Conservation (phyloP, 306 rosid species). For the Vigna mungo region DNA sequence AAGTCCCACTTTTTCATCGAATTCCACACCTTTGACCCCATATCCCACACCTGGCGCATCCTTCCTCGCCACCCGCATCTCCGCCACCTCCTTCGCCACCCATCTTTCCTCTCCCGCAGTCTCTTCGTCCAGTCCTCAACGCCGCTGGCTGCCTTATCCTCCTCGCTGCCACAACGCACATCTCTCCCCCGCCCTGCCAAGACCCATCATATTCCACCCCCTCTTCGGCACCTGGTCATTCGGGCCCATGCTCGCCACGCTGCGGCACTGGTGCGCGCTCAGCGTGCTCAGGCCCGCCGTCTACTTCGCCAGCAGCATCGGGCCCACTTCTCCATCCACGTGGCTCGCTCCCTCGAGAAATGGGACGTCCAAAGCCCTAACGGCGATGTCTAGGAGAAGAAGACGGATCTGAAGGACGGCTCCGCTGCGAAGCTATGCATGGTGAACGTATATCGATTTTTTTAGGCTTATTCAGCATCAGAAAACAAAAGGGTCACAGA, state of each 20-base stretch:
- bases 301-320: no score
- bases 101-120: conserved; percentile 79
- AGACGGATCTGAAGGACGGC: no score
- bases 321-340: no score
- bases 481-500: no score
- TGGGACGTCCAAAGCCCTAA: no score
- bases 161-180: conserved; percentile 72
- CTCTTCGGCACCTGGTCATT: conserved; percentile 46
- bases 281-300: no score
- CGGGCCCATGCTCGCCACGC: conserved; percentile 58
- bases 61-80: conserved; percentile 66
- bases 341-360: no score
- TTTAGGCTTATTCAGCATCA: no score
- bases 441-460: no score
- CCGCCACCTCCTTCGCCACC: conserved; percentile 72
- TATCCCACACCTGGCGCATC: conserved; percentile 57
- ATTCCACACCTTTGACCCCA: conserved; percentile 66
- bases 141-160: conserved; percentile 59
- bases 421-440: no score
- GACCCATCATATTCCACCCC: conserved; percentile 71
- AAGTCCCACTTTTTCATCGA: neutral
- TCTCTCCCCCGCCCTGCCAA: conserved; percentile 68
- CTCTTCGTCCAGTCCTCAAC: conserved; percentile 72
- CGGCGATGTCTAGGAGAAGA: no score
- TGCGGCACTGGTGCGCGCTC: conserved; percentile 96